phyloP scores from a whole-genome alignment of 2,329 filamentous ascomycete species.

The Pseudocercospora vitis region DNA sequence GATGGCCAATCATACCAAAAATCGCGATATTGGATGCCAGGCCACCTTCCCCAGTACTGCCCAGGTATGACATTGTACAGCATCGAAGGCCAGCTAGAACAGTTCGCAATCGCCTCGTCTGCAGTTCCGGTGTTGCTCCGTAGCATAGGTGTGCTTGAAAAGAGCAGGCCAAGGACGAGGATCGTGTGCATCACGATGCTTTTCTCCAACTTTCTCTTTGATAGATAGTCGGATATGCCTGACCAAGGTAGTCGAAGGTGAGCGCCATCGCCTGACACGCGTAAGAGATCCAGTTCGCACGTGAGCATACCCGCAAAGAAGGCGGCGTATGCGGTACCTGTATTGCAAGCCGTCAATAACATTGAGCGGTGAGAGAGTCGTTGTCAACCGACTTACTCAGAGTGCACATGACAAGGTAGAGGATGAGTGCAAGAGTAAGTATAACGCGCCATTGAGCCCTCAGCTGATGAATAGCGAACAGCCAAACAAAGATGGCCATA shows the following conservation, averaged over 20 bases:
- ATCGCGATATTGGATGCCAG: conserved; percentile 8
- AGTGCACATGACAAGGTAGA: conserved; percentile 18
- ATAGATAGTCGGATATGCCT: conserved; percentile 7
- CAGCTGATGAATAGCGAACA: conserved; percentile 50
- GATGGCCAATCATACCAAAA: conserved; percentile 15
- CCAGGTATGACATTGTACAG: conserved; percentile 8
- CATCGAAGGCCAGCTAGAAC: conserved; percentile 12
- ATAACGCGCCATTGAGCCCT: conserved; percentile 14
- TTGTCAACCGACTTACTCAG: conserved; percentile 12
- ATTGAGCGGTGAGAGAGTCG: too few species aligned
- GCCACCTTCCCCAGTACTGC: conserved; percentile 11
- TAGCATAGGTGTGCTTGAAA: conserved; percentile 15
- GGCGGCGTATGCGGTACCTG: conserved; percentile 59
- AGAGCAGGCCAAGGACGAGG: conserved; percentile 17
- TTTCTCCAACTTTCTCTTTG: conserved; percentile 3
- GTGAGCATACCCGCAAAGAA: conserved; percentile 63
- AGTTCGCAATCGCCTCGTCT: conserved; percentile 7
- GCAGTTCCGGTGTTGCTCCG: not conserved
- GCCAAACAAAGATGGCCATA: conserved; percentile 58
- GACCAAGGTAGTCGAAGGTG: conserved; percentile 19
- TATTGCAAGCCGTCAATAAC: too few species aligned
- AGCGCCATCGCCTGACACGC: conserved; percentile 36
- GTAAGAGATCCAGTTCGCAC: conserved; percentile 59
- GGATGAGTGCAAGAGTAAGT: conserved; percentile 17
- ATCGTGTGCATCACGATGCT: conserved; percentile 18